Evolutionary conservation across 2,329 filamentous ascomycete species (phyloP).

Genomic region (Colletotrichum magnum): DNA sequence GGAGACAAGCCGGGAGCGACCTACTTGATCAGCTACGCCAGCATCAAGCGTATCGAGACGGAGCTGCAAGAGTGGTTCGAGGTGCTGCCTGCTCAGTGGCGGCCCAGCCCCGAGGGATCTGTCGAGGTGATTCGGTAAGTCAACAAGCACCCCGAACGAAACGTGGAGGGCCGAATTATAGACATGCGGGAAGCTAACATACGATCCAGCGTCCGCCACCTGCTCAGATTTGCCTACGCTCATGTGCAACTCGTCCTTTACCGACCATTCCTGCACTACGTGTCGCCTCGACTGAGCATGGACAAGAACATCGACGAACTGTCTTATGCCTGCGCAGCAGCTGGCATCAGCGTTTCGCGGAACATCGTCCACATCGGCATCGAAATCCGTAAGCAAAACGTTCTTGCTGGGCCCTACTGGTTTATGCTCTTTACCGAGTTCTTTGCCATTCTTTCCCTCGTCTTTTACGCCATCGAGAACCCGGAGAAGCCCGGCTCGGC

Average conservation of each 20-base stretch:
- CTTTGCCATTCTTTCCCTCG: conserved; percentile 83
- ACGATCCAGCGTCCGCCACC: conserved; percentile 72
- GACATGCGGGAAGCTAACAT: neutral
- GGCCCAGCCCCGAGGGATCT: conserved; percentile 82
- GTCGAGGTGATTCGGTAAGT: conserved; percentile 82
- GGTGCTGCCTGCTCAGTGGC: conserved; percentile 80
- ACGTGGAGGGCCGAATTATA: neutral
- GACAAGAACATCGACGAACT: conserved; percentile 77
- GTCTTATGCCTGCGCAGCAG: conserved; percentile 80
- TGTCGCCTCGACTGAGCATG: conserved; percentile 74
- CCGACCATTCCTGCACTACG: conserved; percentile 86
- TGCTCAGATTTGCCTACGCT: conserved; percentile 84
- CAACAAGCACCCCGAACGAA: neutral
- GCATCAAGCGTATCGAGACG: conserved; percentile 75
- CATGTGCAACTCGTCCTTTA: conserved; percentile 89
- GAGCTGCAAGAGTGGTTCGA: conserved; percentile 76
- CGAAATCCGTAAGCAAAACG: conserved; percentile 81
- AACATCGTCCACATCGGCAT: conserved; percentile 86
- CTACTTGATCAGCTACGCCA: conserved; percentile 74
- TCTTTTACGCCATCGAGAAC: conserved; percentile 87
- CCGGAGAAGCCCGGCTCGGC: conserved; percentile 80
- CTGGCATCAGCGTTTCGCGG: conserved; percentile 72
- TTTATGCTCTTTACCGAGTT: conserved; percentile 89
- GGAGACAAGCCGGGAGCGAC: conserved; percentile 61
- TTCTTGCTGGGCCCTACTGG: conserved; percentile 88